Conservation (phyloP, 305 asterid genomes). For the Plantago coronopus region DNA sequence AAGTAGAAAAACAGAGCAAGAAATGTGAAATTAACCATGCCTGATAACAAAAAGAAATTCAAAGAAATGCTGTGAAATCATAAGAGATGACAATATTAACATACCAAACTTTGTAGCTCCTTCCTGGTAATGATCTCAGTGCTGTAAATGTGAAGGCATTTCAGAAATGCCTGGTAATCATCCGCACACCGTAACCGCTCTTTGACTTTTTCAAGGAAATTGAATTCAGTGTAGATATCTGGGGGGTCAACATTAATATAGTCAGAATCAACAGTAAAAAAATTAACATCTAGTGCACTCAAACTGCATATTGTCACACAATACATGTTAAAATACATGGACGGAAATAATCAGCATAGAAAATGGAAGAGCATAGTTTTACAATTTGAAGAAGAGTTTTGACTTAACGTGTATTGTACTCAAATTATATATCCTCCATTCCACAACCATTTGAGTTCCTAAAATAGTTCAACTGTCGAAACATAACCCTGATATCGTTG, state of each 20-base stretch:
- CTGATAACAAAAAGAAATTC: not conserved
- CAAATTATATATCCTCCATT: not conserved
- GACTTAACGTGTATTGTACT: slow-evolving; percentile 11
- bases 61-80: slow-evolving; percentile 14
- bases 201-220: slow-evolving; percentile 94
- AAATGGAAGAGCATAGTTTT: not conserved
- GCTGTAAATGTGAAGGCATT: slow-evolving; percentile 96
- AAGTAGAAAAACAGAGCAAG: too few species aligned
- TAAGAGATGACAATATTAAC: slow-evolving; percentile 21
- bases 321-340: not conserved
- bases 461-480: not conserved
- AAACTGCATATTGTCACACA: slow-evolving; percentile 3
- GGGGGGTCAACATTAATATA: slow-evolving; percentile 33
- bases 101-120: slow-evolving; percentile 87
- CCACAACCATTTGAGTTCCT: not conserved
- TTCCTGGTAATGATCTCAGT: slow-evolving; percentile 91
- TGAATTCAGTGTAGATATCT: slow-evolving; percentile 80
- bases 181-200: slow-evolving; percentile 78
- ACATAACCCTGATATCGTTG: not conserved
- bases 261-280: slow-evolving; percentile 8
- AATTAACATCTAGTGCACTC: too few species aligned
- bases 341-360: too few species aligned
- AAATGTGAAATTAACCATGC: too few species aligned
- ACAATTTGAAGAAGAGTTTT: not conserved
- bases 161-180: slow-evolving; percentile 95